Base-by-base conservation (phyloP, 1,139 yeast species). In the Chernovozyma aurita region DNA sequence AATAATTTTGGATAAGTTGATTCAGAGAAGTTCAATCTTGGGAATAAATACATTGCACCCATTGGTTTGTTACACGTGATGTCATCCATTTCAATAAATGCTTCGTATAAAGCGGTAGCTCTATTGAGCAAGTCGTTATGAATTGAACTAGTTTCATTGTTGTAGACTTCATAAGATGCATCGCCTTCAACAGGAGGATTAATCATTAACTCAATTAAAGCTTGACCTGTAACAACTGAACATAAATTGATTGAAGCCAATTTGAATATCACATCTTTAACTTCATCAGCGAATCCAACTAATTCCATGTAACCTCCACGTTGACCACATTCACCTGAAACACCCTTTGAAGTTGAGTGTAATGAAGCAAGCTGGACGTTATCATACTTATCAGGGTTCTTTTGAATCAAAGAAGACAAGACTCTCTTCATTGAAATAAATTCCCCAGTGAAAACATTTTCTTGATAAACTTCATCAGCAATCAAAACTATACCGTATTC, bases 381-480 rank as follows among this genome's bases (percentile, higher is more conserved):
- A 39, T 73, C 73, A 57, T 79, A 90, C 37, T 61, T 54, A 16
- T 75, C 73, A 12, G 78, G 76, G 43, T 73, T 59, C 27, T 70
- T 57, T 36, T 63, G 62, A 43, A 80, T 80, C 48, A 88, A 63
- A 42, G 78, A 74, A 38, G 81, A 63, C 47, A 88, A 65, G 5
- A 84, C 82, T 47, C 78, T 78, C 55, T 80, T 81, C 61, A 81
- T 73, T 1, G 92, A 83, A 30, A 77, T 64, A 47, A 79, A 79
- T 47, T 76, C 61, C 16, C 86, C 85, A 32, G 72, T 68, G 62
- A 84, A 88, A 14, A 92, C 74, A 55, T 92, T 92, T 51, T 85
- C 94, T 62, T 92, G 98, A 65, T 92, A 92, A 24, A 92, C 98
- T 63, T 92, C 98, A 65, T 94, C 98, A n/a, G 98, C 97, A 49